These are phyloP conservation scores for Trichosporon ovoides DNA, from an alignment of 1,284 basidiomycete genomes.

Conservation along the genomic window DNA sequence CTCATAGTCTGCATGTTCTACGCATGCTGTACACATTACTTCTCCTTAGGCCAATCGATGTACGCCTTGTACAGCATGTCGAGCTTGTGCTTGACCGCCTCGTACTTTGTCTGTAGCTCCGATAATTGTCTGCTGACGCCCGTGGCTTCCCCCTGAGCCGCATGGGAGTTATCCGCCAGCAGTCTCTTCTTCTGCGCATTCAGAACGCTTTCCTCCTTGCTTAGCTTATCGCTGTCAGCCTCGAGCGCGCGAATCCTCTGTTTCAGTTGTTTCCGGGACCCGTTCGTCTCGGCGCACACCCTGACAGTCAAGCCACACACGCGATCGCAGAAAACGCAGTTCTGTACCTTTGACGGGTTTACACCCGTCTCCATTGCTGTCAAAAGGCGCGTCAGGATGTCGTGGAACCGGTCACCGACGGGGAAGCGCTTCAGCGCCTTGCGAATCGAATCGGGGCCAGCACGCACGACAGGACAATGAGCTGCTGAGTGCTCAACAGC, in stretches of 20 bases:
- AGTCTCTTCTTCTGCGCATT: background rate
- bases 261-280: constrained; percentile 32
- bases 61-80: constrained; percentile 14
- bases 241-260: constrained; percentile 29
- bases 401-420: constrained; percentile 2
- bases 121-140: background rate
- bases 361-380: background rate
- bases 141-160: background rate
- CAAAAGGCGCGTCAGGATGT: constrained; percentile 9
- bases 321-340: constrained; percentile 33
- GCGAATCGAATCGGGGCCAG: constrained; percentile 11
- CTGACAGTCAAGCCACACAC: constrained; percentile 26
- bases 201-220: background rate
- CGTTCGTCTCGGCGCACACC: constrained; percentile 27
- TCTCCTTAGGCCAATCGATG: constrained; percentile 9
- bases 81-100: background rate
- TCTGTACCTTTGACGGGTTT: background rate
- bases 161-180: background rate
- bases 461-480: constrained; percentile 14
- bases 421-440: constrained; percentile 12
- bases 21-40: background rate
- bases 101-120: background rate
- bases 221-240: background rate
- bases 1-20: background rate
- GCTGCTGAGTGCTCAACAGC: background rate